Evolutionary conservation across 1,139 yeast genomes (phyloP).

Genomic region (Pichia sp.): DNA sequence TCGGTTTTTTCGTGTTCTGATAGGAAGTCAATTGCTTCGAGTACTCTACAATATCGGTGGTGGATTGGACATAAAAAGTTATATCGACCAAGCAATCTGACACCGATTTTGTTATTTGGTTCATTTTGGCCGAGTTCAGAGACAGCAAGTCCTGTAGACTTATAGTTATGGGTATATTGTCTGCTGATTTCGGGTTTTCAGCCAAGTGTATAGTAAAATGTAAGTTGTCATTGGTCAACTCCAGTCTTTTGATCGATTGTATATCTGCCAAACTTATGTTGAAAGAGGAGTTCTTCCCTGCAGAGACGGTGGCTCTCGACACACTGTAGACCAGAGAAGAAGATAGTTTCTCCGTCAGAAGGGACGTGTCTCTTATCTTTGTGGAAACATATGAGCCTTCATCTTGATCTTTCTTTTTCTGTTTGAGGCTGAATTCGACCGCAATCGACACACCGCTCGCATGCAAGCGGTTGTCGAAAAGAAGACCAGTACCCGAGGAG

Average conservation of each 20-base stretch:
- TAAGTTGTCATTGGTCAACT: conserved; percentile 8
- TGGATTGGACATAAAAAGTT: background rate
- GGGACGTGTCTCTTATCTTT: background rate
- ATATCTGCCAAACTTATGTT: conserved; percentile 3
- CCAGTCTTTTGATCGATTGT: conserved; percentile 7
- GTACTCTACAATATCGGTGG: background rate
- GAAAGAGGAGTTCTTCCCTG: background rate
- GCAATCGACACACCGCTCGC: background rate
- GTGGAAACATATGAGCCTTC: background rate
- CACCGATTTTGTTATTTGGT: conserved; percentile 4
- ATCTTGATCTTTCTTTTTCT: background rate
- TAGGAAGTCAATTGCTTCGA: background rate
- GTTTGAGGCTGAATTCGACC: background rate
- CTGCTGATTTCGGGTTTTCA: background rate
- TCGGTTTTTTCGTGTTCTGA: background rate
- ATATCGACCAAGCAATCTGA: background rate
- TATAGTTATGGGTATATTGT: background rate
- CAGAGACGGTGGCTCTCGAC: background rate
- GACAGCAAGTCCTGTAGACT: conserved; percentile 9
- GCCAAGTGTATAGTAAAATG: background rate
- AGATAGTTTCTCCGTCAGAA: background rate
- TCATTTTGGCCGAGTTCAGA: conserved; percentile 3
- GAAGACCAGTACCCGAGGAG: background rate
- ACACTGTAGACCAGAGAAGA: conserved; percentile 7
- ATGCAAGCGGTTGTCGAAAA: background rate